Evolutionary conservation across 1,284 basidiomycete genomes (phyloP).

Genomic region (Austroboletus niveus): DNA sequence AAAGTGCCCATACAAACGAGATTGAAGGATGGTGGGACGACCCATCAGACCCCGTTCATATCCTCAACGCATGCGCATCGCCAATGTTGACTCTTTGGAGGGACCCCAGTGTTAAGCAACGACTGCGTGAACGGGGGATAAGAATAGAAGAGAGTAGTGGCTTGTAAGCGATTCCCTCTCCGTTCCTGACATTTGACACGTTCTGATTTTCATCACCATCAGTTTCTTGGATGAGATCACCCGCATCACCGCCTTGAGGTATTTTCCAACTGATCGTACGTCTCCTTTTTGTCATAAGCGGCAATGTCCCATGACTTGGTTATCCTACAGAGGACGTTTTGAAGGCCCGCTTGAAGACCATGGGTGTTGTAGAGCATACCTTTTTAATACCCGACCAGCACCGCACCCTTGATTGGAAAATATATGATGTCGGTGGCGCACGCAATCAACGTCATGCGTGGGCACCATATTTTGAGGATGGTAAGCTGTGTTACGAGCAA

Average conservation of each 20-base stretch:
- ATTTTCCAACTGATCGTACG: constrained; percentile 76
- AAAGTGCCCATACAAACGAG: constrained; percentile 64
- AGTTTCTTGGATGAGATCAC: constrained; percentile 79
- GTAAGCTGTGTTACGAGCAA: constrained; percentile 37
- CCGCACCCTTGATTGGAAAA: constrained; percentile 66
- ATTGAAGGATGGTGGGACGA: constrained; percentile 82
- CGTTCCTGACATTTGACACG: constrained; percentile 7
- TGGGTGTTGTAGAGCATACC: constrained; percentile 74
- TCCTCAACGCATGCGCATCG: constrained; percentile 57
- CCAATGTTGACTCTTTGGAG: constrained; percentile 71
- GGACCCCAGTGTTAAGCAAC: constrained; percentile 58
- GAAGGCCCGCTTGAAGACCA: constrained; percentile 68
- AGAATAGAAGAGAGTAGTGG: constrained; percentile 78
- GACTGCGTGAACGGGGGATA: constrained; percentile 60
- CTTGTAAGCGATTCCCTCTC: constrained; percentile 52
- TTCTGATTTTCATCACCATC: constrained; percentile 12
- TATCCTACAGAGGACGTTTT: constrained; percentile 62
- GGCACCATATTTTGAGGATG: constrained; percentile 81
- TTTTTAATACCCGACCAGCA: constrained; percentile 63
- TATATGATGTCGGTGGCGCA: constrained; percentile 80
- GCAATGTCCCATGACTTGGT: neutral
- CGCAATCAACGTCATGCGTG: constrained; percentile 75
- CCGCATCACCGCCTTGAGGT: constrained; percentile 75
- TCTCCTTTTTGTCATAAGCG: constrained; percentile 8
- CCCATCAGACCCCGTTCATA: constrained; percentile 73